Percentiles rank a stretch among this genome's conserved stretches.
These are phyloP conservation scores for Malus hybrid DNA, from an alignment of 331 rosid species.

Conservation along the genomic window DNA sequence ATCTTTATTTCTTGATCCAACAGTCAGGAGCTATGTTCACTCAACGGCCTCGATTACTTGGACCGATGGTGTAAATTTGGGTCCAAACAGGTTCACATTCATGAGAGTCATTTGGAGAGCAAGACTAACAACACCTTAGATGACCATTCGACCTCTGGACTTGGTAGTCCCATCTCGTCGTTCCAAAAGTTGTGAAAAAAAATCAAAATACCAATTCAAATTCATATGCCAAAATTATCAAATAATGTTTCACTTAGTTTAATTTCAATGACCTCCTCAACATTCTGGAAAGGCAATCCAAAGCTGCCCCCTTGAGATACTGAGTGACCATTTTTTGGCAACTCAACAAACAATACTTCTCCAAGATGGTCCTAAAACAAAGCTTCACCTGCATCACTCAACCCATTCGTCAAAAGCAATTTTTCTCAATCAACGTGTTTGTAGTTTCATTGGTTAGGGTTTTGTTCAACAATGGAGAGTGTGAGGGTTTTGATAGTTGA, in stretches of 20 bases:
- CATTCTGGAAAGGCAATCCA: conserved; percentile 38
- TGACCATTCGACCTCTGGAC: conserved; percentile 22
- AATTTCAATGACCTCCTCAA: background rate
- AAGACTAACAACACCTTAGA: conserved; percentile 16
- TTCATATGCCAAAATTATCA: no score
- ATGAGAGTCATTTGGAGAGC: conserved; percentile 32
- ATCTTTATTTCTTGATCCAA: no score
- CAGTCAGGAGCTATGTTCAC: no score
- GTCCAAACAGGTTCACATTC: conserved; percentile 20
- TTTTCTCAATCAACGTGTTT: no score
- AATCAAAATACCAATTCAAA: no score
- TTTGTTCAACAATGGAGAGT: no score
- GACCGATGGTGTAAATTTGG: no score
- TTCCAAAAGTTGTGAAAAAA: no score
- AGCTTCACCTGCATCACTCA: background rate
- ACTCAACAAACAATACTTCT: conserved; percentile 87
- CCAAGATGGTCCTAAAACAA: conserved; percentile 83
- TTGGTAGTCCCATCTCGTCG: conserved; percentile 20
- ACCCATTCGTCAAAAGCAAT: background rate
- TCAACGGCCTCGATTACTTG: no score
- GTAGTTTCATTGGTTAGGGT: no score
- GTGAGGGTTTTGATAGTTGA: no score
- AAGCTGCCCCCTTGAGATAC: conserved; percentile 44
- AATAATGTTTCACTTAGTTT: no score
- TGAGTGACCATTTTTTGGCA: conserved; percentile 59